Evolutionary conservation across 192 early-diverging fungal species (phyloP).

Genomic region (Obelidium mucronatum): DNA sequence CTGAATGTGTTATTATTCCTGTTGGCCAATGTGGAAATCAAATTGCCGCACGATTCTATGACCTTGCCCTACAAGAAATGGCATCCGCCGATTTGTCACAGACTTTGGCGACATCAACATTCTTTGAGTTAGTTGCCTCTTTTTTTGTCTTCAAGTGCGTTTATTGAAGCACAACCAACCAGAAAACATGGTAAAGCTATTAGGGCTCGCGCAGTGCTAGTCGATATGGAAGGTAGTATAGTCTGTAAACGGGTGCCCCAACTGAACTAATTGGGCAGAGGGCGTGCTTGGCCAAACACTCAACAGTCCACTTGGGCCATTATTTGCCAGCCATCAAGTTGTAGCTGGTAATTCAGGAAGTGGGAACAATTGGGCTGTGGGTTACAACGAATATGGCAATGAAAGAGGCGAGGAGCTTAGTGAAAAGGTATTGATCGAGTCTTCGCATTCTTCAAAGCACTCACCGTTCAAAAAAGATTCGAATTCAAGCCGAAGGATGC

Average conservation of each 20-base stretch:
- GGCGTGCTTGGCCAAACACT: constrained; percentile 57
- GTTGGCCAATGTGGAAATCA: constrained; percentile 69
- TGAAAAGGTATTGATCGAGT: too few relatives aligned
- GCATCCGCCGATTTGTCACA: neutral
- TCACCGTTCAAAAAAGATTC: constrained; percentile 13
- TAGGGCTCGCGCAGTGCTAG: constrained; percentile 51
- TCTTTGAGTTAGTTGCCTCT: constrained; percentile 53
- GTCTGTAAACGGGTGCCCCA: too few relatives aligned
- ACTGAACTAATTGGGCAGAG: too few relatives aligned
- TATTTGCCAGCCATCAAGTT: constrained; percentile 57
- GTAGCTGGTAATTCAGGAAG: constrained; percentile 55
- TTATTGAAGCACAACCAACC: too few relatives aligned
- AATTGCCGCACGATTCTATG: constrained; percentile 66
- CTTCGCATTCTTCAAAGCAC: too few relatives aligned
- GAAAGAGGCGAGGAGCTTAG: constrained; percentile 47
- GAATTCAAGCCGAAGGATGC: constrained; percentile 60
- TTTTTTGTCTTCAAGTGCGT: too few relatives aligned
- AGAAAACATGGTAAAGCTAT: constrained; percentile 1
- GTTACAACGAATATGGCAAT: constrained; percentile 56
- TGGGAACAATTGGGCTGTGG: constrained; percentile 72
- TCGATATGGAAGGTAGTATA: constrained; percentile 76
- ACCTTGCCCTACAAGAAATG: constrained; percentile 65
- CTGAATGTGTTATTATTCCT: neutral
- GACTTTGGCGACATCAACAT: constrained; percentile 39
- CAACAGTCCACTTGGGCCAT: constrained; percentile 38